Percentiles rank a stretch among this genome's conserved stretches.
phyloP scores from a whole-genome alignment of 2,329 filamentous ascomycete genomes.

The Sporothrix phasma region DNA sequence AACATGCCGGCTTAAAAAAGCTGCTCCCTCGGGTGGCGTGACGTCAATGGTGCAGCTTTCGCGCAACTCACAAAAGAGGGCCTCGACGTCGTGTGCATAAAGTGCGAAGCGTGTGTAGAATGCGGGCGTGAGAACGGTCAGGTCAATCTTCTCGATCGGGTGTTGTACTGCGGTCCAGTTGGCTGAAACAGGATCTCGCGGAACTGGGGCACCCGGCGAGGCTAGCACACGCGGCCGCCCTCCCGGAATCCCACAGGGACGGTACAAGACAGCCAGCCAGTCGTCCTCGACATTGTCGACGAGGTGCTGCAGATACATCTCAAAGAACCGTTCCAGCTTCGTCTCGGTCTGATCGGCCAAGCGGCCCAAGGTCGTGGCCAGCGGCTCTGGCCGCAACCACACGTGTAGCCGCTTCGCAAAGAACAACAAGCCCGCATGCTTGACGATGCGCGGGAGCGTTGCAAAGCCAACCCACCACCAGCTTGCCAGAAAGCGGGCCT shows the following conservation, averaged over 20 bases:
- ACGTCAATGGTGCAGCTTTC: constrained; percentile 50
- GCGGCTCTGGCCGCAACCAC: constrained; percentile 55
- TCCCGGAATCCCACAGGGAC: constrained; percentile 38
- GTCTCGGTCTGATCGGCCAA: constrained; percentile 41
- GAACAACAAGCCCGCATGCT: constrained; percentile 49
- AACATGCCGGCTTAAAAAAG: constrained; percentile 39
- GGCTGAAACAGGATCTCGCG: neutral
- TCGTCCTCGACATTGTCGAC: constrained; percentile 32
- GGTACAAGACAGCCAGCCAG: constrained; percentile 41
- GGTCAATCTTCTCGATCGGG: constrained; percentile 33
- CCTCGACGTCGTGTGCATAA: constrained; percentile 52
- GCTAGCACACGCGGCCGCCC: constrained; percentile 30
- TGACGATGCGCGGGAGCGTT: constrained; percentile 56
- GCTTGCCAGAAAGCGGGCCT: constrained; percentile 35
- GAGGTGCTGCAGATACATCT: constrained; percentile 38
- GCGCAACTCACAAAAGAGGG: constrained; percentile 49
- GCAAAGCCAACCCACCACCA: constrained; percentile 62
- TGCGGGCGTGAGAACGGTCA: constrained; percentile 51
- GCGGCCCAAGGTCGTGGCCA: constrained; percentile 44
- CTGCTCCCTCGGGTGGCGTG: constrained; percentile 33
- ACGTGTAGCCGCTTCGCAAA: constrained; percentile 49
- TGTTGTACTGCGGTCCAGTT: neutral
- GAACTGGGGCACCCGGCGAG: constrained; percentile 24
- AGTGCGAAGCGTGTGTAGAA: constrained; percentile 59
- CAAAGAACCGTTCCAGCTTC: constrained; percentile 37